Evolutionary conservation across 202 grass and related monocot genomes (phyloP), one percentile per base, ranked within the genome.

Genomic region (Carex sylvatica): DNA sequence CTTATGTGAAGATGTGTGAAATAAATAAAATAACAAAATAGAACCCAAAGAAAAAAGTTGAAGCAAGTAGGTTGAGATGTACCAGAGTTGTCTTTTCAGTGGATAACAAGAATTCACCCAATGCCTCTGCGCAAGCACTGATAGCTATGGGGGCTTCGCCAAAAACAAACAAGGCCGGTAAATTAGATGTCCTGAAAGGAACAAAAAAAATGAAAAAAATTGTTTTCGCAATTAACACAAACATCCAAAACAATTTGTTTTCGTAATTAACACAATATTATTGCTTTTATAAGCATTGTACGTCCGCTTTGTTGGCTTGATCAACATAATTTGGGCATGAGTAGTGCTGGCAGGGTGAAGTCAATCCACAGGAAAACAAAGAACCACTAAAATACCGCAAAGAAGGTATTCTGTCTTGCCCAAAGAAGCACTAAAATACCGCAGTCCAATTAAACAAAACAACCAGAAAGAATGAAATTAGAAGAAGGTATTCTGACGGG

Each of bases 101-200:
- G 76, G 85, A 78, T 26, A 72, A 89, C 3, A 44, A 83, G 73
- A 90, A 91, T n/a, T 92, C 83, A 51, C 68, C 14, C 24, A 98
- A 61, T 66, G 86, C 80, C 55, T 74, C 4, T 15, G 84, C 87
- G 85, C 92, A 95, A 53, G 63, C 52, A 46, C 80, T 46, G 56
- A 84, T 40, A 71, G 95, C 89, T 36, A 98, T 61, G 70, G 78
- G 83, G 11, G 81, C 83, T 77, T 93, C 95, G 22, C 96, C 96
- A 59, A 98, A 95, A 44, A 95, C 92, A 30, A 93, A 98, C 62
- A 92, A 86, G 14, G 96, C 92, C 5, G 92, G 96, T 80, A 98
- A 85, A 83, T 92, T 95, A 26, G 96, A 93, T 75, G 96, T 98
- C 73, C 96, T 95, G 85, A 82, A 90, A 85, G 72, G 46, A 80